Conservation (phyloP, 2,329 filamentous ascomycete species). For the Colletotrichum sp. region DNA sequence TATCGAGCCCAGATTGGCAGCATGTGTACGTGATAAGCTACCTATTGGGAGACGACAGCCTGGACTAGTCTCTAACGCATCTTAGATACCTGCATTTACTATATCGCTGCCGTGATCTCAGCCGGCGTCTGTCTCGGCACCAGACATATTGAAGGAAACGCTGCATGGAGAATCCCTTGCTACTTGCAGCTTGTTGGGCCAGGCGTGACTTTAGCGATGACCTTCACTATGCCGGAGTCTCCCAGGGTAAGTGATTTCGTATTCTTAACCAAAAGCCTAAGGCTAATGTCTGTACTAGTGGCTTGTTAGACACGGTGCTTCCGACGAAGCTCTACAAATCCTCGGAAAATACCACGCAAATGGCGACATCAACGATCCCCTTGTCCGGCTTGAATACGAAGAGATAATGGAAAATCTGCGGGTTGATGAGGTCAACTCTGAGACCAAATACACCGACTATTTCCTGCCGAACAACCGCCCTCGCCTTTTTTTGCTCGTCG, state of each 20-base stretch:
- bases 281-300: neutral
- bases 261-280: neutral
- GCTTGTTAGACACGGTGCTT: neutral
- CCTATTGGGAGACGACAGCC: rapidly evolving
- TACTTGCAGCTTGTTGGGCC: neutral
- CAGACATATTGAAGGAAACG: neutral
- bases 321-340: neutral
- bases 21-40: neutral
- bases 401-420: neutral
- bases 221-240: neutral
- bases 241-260: neutral
- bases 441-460: neutral
- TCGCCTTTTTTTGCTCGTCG: neutral
- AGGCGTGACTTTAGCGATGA: neutral
- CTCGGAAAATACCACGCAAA: neutral
- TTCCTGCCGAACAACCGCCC: neutral
- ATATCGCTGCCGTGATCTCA: neutral
- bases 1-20: neutral
- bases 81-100: neutral
- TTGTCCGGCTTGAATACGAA: neutral
- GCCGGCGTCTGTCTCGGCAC: neutral
- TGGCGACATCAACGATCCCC: neutral
- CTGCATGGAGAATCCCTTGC: neutral
- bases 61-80: neutral
- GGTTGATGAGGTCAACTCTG: neutral